Base-by-base conservation (phyloP, 2,329 filamentous ascomycete species). In the Diaporthe caulivora region DNA sequence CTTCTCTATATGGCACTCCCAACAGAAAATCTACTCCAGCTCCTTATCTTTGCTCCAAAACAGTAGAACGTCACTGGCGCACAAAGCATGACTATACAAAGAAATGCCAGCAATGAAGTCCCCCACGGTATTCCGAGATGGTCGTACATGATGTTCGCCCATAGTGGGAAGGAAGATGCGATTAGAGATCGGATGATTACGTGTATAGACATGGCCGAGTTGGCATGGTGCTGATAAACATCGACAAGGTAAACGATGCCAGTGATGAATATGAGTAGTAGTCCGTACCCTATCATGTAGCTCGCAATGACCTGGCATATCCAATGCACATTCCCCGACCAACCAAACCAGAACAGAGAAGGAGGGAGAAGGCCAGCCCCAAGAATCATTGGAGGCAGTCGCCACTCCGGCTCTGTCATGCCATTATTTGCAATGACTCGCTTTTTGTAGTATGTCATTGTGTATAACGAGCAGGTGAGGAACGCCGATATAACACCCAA, bases 331-430 rank as follows among this genome's bases (percentile, higher is more conserved):
- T 76, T 80, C 15, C 79, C 81, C 0, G 86, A 87, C 87, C 86
- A 89, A 0, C 83, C 86, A 74, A 89, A 89, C 86, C 85, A 87
- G 75, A 89, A 87, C 31, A 89, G 79, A 1, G 86, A 85, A 11
- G 82, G 80, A 1, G 86, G 84, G 1, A 86, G 79, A 4, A 88
- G 76, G 1, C 85, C 72, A 7, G 83, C 79, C 8, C 84, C 86
- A 1, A 86, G 76, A 29, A 89, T 86, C 81, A 87, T 86, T 0
- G 85, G 84, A 6, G 83, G 81, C 1, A 88, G 80, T 2, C 86
- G 82, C 44, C 84, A 83, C 77, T 88, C 86, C 0, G 86, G 85
- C n/a, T 83, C 76, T 11, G 80, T 78, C 9, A 76, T 74, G 3
- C 79, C 80, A 26, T 81, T 74, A 42, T 81, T 76, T 10, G 78